Percentiles rank a stretch among this genome's conserved stretches.
These are phyloP conservation scores for Diaporthe ilicicola DNA, from an alignment of 2,329 filamentous ascomycete species.

Conservation along the genomic window DNA sequence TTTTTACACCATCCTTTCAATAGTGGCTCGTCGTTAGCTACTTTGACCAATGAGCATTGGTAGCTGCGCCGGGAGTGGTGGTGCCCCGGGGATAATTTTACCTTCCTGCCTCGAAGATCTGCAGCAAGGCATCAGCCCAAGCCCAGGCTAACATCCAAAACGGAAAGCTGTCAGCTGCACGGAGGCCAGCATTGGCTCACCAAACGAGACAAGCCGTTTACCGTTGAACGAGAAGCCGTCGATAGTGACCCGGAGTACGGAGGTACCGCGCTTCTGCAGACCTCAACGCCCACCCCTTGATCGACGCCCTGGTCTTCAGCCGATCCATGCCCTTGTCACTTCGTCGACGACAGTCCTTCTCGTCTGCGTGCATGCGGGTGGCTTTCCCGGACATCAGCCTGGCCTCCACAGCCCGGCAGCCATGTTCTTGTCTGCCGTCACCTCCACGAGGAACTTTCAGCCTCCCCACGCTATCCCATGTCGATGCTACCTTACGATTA, in stretches of 20 bases:
- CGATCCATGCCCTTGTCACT: conserved; percentile 14
- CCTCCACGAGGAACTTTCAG: conserved; percentile 17
- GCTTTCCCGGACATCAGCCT: not conserved
- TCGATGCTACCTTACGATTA: conserved; percentile 18
- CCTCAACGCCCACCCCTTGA: conserved; percentile 2
- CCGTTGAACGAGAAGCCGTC: conserved; percentile 25
- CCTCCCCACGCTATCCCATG: conserved; percentile 17
- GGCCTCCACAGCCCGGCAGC: conserved; percentile 6
- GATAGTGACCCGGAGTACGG: conserved; percentile 15
- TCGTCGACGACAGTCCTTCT: not conserved
- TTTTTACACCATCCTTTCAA: conserved; percentile 10
- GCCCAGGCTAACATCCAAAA: conserved; percentile 4
- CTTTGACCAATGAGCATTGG: conserved; percentile 18
- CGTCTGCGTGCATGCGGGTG: conserved; percentile 1
- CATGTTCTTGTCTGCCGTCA: not conserved
- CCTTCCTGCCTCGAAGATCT: conserved; percentile 26
- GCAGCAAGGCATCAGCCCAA: conserved; percentile 28
- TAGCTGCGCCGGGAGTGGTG: not conserved
- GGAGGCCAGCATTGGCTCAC: conserved; percentile 23
- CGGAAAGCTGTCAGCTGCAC: conserved; percentile 23
- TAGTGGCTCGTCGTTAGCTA: conserved; percentile 14
- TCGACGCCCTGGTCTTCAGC: not conserved
- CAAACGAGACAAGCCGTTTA: conserved; percentile 24
- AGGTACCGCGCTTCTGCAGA: conserved; percentile 21
- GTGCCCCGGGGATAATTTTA: conserved; percentile 20